phyloP scores from a whole-genome alignment of 2,329 filamentous ascomycete species.

The Didymella pomorum region DNA sequence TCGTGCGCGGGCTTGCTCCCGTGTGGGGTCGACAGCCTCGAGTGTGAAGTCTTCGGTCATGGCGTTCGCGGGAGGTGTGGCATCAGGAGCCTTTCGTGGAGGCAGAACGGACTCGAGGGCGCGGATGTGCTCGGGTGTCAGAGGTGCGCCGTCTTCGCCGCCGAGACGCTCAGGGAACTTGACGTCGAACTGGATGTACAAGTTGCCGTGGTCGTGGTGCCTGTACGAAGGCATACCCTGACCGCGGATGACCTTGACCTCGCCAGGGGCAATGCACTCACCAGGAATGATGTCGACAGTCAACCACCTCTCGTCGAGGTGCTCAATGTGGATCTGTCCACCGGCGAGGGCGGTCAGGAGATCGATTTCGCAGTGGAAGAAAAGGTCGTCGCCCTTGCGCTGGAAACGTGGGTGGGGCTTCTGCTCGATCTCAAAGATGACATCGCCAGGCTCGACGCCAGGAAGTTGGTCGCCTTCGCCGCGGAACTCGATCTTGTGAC shows the following conservation, averaged over 20 bases:
- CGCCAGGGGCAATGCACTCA: slow-evolving; percentile 89
- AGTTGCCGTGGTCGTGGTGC: slow-evolving; percentile 93
- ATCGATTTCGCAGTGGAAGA: slow-evolving; percentile 95
- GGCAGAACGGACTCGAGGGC: slow-evolving; percentile 87
- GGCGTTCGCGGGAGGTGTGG: slow-evolving; percentile 76
- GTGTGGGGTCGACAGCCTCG: slow-evolving; percentile 78
- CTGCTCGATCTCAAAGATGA: slow-evolving; percentile 98
- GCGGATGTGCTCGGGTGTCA: slow-evolving; percentile 73
- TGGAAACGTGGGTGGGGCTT: slow-evolving; percentile 97
- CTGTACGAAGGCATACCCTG: slow-evolving; percentile 97
- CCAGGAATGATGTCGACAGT: slow-evolving; percentile 91
- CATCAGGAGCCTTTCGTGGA: slow-evolving; percentile 66
- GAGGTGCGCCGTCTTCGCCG: slow-evolving; percentile 55
- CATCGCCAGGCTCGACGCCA: slow-evolving; percentile 91
- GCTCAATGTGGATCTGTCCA: slow-evolving; percentile 90
- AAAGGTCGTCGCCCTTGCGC: slow-evolving; percentile 93
- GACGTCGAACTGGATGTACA: slow-evolving; percentile 97
- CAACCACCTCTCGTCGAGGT: slow-evolving; percentile 96
- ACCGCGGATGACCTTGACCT: slow-evolving; percentile 91
- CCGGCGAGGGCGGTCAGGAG: slow-evolving; percentile 93
- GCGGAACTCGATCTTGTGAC: slow-evolving; percentile 95
- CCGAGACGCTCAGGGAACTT: slow-evolving; percentile 78
- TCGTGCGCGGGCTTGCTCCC: slow-evolving; percentile 72
- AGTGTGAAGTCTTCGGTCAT: slow-evolving; percentile 92
- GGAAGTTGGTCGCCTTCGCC: slow-evolving; percentile 97